Base-by-base conservation (phyloP, 805 yeast genomes). In the Maudiozyma saulgeensis region DNA sequence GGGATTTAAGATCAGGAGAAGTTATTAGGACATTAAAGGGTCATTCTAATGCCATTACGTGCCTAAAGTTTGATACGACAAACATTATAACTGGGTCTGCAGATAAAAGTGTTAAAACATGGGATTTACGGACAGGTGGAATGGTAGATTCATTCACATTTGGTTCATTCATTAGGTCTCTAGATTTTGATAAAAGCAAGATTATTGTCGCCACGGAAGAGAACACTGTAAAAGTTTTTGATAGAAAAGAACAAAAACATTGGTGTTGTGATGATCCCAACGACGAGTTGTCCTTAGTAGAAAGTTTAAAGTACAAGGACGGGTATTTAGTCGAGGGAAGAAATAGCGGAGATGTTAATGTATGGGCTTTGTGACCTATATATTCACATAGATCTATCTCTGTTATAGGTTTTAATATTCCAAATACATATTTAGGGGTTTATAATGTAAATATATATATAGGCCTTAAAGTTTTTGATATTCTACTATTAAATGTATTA, bases 1-100 rank as follows among this genome's bases (percentile, higher is more conserved):
- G 91, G 90, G 93, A 84, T 66, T 64, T 84, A 52, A 72, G 93
- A 57, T 71, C 79, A 23, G 88, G 88, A 4, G 82, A 79, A 53
- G 81, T 81, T 16, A 78, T 80, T 42, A 68, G 84, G 53, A 71
- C 80, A 12, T 63, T 82, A 19, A 67, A 74, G 37, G 90, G 91
- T 0, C 90, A 84, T 60, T 80, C 86, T 2, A 82, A 80, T 1
- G 78, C 88, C 2, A 78, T 84, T 9, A 78, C 88, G 0, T 71
- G 81, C 35, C 67, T 84, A 41, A 84, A 82, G 58, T 84, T 84
- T 63, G 88, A 84, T 59, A 81, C 79, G n/a, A 69, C 68, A 44
- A 77, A 79, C 57, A 64, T 84, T 37, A 75, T 80, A 3, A 79
- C 88, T 0, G 87, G 87, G 7, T 75, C 83, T 15, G 62, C 68